Evolutionary conservation across 2,329 filamentous ascomycete genomes (phyloP).

Genomic region (Alternaria sp.): DNA sequence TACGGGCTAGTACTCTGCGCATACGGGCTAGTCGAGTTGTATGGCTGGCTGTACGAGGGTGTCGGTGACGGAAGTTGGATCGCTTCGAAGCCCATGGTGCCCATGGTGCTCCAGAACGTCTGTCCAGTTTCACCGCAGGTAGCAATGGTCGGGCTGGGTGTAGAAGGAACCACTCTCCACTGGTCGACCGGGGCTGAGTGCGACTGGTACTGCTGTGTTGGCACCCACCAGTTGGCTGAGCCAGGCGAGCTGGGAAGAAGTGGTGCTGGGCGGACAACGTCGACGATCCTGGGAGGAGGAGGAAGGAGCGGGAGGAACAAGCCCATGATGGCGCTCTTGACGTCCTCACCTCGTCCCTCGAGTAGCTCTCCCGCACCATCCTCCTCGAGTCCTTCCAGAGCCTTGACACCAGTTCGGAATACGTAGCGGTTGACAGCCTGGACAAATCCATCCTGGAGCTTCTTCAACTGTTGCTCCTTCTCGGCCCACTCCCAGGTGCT

Average conservation of each 20-base stretch:
- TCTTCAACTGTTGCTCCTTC: slow-evolving; percentile 96
- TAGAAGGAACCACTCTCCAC: slow-evolving; percentile 92
- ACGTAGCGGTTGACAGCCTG: slow-evolving; percentile 98
- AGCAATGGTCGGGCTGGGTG: slow-evolving; percentile 74
- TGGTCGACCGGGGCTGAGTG: slow-evolving; percentile 79
- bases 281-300: slow-evolving; percentile 86
- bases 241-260: slow-evolving; percentile 84
- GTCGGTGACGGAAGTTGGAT: slow-evolving; percentile 78
- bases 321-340: slow-evolving; percentile 84
- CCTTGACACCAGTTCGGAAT: slow-evolving; percentile 86
- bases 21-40: slow-evolving; percentile 54
- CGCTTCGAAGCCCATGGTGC: slow-evolving; percentile 68
- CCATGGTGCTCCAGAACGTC: slow-evolving; percentile 80
- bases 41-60: slow-evolving; percentile 79
- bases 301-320: slow-evolving; percentile 87
- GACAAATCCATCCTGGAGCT: slow-evolving; percentile 94
- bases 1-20: slow-evolving; percentile 52
- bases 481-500: slow-evolving; percentile 95
- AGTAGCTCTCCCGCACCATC: slow-evolving; percentile 94
- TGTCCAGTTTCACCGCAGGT: slow-evolving; percentile 76
- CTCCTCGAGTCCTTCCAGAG: slow-evolving; percentile 94
- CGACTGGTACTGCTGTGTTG: slow-evolving; percentile 64
- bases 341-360: slow-evolving; percentile 89
- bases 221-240: slow-evolving; percentile 82
- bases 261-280: slow-evolving; percentile 85